Conservation (phyloP, 345 rosid genomes). For the Eutrema heterophyllum region DNA sequence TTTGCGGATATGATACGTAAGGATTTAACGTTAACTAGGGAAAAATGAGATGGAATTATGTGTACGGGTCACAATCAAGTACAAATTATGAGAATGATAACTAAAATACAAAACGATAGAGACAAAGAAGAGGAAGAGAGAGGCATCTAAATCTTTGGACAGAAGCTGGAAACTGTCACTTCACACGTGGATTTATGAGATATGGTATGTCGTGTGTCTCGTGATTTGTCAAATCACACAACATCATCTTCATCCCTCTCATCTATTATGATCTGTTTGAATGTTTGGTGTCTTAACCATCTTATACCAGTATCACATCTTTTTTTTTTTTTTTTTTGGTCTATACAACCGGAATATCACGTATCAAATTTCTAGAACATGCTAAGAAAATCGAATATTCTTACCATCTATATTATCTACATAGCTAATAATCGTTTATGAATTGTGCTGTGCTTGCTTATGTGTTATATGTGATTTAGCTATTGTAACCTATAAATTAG, state of each 20-base stretch:
- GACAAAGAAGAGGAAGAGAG: constrained; percentile 13
- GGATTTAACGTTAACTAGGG: constrained; percentile 16
- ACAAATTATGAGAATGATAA: constrained; percentile 17
- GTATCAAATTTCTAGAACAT: too few species aligned
- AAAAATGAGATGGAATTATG: constrained; percentile 12
- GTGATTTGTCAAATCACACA: constrained; percentile 32
- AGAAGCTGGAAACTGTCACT: constrained; percentile 29
- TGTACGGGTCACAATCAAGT: constrained; percentile 27
- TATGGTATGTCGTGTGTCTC: constrained; percentile 29
- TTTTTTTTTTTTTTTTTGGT: background rate
- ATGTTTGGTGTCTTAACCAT: constrained; percentile 13
- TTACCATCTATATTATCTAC: too few species aligned
- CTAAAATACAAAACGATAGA: constrained; percentile 6
- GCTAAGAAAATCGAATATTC: too few species aligned
- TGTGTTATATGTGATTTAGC: too few species aligned
- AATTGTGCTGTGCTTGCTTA: too few species aligned
- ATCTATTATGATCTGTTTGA: constrained; percentile 20
- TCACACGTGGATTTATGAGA: constrained; percentile 35
- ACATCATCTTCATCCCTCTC: background rate
- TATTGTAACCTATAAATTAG: too few species aligned
- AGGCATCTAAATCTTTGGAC: constrained; percentile 24
- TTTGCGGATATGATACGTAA: constrained; percentile 6
- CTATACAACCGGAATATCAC: background rate
- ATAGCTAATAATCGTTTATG: too few species aligned
- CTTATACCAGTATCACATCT: background rate